Conservation (phyloP, 257 asterid genomes). For the Salvia rosmarinus region DNA sequence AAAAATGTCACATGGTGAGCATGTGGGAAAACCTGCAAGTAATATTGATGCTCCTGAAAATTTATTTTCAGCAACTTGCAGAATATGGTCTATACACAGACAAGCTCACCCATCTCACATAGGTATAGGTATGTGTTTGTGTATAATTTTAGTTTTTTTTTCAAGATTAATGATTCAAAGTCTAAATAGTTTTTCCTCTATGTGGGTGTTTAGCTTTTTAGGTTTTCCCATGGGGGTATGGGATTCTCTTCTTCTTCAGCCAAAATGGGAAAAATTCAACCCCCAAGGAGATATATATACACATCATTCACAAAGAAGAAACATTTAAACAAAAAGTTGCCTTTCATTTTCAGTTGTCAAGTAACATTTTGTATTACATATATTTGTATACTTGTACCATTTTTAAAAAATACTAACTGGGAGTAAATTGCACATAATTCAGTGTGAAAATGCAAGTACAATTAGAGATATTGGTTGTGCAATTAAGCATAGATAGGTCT, state of each 20-base stretch:
- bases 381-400: neutral
- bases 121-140: neutral
- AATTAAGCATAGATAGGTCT: neutral
- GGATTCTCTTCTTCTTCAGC: slow-evolving; percentile 26
- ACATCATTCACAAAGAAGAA: neutral
- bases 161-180: slow-evolving; percentile 27
- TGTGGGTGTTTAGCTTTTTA: slow-evolving; percentile 18
- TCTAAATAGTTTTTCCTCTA: neutral
- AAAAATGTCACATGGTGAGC: slow-evolving; percentile 8
- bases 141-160: neutral
- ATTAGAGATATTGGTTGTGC: neutral
- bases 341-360: neutral
- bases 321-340: neutral
- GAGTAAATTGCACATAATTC: neutral
- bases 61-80: slow-evolving; percentile 20
- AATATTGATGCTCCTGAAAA: neutral
- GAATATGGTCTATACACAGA: neutral
- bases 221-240: slow-evolving; percentile 21
- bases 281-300: too few species aligned
- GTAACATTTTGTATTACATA: neutral
- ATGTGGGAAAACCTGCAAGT: neutral
- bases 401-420: neutral
- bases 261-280: slow-evolving; percentile 17
- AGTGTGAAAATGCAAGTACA: neutral
- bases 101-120: neutral